phyloP scores from a whole-genome alignment of 2,329 filamentous ascomycete species.

The Colletotrichum karsti region DNA sequence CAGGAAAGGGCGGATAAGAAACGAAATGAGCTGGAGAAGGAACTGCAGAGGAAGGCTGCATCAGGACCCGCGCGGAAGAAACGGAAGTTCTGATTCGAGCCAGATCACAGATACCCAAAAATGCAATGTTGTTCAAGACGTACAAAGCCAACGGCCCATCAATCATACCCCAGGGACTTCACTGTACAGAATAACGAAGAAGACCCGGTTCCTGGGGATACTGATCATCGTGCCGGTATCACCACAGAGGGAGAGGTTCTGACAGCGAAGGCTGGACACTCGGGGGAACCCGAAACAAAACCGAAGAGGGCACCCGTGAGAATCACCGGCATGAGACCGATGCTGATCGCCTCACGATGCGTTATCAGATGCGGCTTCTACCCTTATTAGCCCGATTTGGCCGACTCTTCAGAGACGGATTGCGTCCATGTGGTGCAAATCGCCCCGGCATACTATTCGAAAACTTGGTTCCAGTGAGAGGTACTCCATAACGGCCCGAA shows the following conservation, averaged over 20 bases:
- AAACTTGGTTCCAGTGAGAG: neutral
- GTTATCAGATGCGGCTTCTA: neutral
- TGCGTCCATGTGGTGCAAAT: neutral
- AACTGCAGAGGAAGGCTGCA: constrained; percentile 58
- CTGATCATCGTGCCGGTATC: too few relatives aligned
- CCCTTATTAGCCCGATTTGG: neutral
- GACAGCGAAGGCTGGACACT: neutral
- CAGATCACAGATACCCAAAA: neutral
- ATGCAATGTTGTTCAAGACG: neutral
- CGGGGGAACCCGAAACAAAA: neutral
- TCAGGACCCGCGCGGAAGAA: constrained; percentile 64
- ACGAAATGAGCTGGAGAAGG: constrained; percentile 58
- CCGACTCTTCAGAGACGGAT: neutral
- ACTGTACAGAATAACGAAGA: too few relatives aligned
- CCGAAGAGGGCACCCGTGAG: neutral
- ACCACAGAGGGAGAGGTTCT: neutral
- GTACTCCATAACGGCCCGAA: constrained; percentile 5
- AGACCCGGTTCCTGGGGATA: too few relatives aligned
- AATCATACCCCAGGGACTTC: too few relatives aligned
- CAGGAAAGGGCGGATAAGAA: constrained; percentile 57
- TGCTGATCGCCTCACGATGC: neutral
- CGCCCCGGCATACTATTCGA: neutral
- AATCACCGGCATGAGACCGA: neutral
- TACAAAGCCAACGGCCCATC: neutral
- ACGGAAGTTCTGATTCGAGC: constrained; percentile 55